Evolutionary conservation across 768 basidiomycete species (phyloP).

Genomic region (Paxillus involutus): DNA sequence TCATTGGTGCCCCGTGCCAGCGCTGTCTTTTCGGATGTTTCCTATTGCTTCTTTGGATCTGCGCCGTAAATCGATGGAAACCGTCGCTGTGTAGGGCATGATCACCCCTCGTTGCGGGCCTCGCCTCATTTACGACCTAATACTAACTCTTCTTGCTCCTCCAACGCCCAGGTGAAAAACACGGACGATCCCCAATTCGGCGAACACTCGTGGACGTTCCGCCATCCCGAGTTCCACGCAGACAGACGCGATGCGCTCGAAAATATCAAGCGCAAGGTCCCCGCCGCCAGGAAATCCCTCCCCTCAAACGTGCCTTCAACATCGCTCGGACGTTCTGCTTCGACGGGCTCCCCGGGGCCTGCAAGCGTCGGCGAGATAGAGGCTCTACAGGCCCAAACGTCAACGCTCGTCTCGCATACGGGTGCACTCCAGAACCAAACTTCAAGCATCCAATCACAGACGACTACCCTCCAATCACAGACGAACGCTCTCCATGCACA

Average conservation of each 20-base stretch:
- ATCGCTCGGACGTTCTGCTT: slow-evolving; percentile 22
- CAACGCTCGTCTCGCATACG: slow-evolving; percentile 29
- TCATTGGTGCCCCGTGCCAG: background rate
- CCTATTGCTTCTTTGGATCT: background rate
- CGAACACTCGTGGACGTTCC: slow-evolving; percentile 56
- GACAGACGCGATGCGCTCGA: slow-evolving; percentile 57
- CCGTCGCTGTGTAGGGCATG: too few relatives aligned
- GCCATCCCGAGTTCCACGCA: slow-evolving; percentile 52
- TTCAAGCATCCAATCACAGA: slow-evolving; percentile 26
- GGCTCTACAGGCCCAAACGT: slow-evolving; percentile 28
- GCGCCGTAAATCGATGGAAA: background rate
- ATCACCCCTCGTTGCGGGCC: background rate
- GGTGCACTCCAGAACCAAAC: slow-evolving; percentile 30
- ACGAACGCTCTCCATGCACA: slow-evolving; percentile 35
- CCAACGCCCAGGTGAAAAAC: slow-evolving; percentile 64
- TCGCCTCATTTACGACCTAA: background rate
- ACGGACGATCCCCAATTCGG: slow-evolving; percentile 76
- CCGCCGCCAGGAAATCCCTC: slow-evolving; percentile 33
- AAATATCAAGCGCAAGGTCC: slow-evolving; percentile 64
- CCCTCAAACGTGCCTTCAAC: slow-evolving; percentile 28
- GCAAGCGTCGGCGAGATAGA: slow-evolving; percentile 23
- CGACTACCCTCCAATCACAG: slow-evolving; percentile 28
- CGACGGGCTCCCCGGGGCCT: slow-evolving; percentile 28
- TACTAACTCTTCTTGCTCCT: background rate
- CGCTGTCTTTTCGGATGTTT: background rate